These are phyloP conservation scores for Kentomonas sorsogonicus DNA, from an alignment of 208 protist species.

Conservation along the genomic window DNA sequence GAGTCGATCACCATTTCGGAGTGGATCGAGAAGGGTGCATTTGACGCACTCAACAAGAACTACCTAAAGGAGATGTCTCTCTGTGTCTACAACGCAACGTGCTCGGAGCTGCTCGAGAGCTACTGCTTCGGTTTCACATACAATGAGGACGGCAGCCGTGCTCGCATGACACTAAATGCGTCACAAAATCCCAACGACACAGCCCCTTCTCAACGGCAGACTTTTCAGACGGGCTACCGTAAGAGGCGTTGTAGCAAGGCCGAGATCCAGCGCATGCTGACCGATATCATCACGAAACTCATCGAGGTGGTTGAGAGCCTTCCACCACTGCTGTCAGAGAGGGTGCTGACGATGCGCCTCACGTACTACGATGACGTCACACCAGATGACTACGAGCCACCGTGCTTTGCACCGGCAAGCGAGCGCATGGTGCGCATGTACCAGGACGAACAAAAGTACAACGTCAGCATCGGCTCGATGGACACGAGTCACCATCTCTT, in stretches of 20 bases:
- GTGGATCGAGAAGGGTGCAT: conserved; percentile 76
- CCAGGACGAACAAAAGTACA: conserved; percentile 38
- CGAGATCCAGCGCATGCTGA: conserved; percentile 51
- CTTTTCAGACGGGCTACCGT: background rate
- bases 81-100: conserved; percentile 62
- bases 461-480: conserved; percentile 43
- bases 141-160: conserved; percentile 35
- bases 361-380: conserved; percentile 71
- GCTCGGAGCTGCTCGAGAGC: conserved; percentile 58
- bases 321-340: conserved; percentile 57
- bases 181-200: conserved; percentile 18
- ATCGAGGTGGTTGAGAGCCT: conserved; percentile 56
- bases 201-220: background rate
- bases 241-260: conserved; percentile 34
- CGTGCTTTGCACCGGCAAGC: conserved; percentile 63
- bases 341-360: conserved; percentile 71
- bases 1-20: conserved; percentile 55
- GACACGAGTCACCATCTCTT: conserved; percentile 73
- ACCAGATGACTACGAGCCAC: conserved; percentile 64
- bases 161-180: conserved; percentile 37
- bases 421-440: conserved; percentile 44
- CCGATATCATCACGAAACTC: conserved; percentile 47
- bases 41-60: conserved; percentile 72
- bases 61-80: conserved; percentile 77
- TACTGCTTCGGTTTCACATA: conserved; percentile 76